Conservation (phyloP, 108 stramenopile genomes). For the Tribonema minus region DNA sequence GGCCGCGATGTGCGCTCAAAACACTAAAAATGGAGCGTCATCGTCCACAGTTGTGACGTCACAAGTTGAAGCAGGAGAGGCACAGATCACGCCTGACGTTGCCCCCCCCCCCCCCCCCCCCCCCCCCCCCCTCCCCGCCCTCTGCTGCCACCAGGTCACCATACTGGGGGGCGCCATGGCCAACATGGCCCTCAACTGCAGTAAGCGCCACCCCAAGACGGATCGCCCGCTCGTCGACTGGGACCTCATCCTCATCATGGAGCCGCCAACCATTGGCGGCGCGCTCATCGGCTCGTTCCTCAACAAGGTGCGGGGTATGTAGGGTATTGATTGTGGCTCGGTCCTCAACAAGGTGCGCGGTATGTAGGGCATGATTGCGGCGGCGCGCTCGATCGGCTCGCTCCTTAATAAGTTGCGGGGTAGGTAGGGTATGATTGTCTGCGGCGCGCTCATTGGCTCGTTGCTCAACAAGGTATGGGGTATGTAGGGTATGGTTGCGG, state of each 20-base stretch:
- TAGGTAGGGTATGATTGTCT: too few relatives aligned
- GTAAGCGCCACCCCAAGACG: conserved; percentile 76
- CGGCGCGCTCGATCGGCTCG: not conserved
- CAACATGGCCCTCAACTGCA: conserved; percentile 70
- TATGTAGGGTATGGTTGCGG: too few relatives aligned
- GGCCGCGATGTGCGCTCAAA: too few relatives aligned
- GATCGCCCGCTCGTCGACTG: conserved; percentile 90
- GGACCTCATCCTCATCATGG: conserved; percentile 92
- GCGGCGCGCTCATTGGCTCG: conserved; percentile 80
- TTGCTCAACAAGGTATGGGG: conserved; percentile 67
- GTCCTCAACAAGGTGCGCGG: too few relatives aligned
- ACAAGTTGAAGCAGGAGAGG: too few relatives aligned
- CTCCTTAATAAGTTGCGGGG: too few relatives aligned
- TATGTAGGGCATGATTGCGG: too few relatives aligned
- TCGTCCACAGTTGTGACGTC: too few relatives aligned
- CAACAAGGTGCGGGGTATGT: conserved; percentile 55
- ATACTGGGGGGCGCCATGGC: conserved; percentile 81
- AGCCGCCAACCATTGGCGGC: conserved; percentile 85
- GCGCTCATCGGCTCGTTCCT: conserved; percentile 81
- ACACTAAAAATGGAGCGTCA: too few relatives aligned
- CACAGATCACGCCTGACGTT: too few relatives aligned
- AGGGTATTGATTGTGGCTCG: too few relatives aligned
- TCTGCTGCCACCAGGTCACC: conserved; percentile 55
- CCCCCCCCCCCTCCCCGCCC: not conserved
- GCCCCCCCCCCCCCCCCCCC: not conserved